Percentiles rank a stretch among this genome's conserved stretches.
phyloP scores from a whole-genome alignment of 768 basidiomycete genomes.

The Melanogaster broomeanus region DNA sequence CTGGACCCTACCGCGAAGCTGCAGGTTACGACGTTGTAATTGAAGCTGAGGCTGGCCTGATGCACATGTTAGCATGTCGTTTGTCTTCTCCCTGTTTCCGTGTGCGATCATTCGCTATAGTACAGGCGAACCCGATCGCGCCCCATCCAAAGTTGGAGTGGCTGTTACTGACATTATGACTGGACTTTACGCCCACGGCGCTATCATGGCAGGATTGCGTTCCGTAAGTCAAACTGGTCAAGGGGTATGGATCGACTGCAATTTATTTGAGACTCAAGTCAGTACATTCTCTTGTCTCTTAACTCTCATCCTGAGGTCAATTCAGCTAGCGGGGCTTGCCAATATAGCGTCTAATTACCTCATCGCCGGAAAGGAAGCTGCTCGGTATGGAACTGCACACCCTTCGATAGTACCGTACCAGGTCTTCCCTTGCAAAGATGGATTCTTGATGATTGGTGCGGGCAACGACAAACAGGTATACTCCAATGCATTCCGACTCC shows the following conservation, averaged over 20 bases:
- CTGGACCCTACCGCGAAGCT: constrained; percentile 80
- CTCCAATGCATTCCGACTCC: constrained; percentile 1
- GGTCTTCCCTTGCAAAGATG: constrained; percentile 84
- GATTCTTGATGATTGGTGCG: constrained; percentile 91
- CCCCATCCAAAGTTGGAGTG: constrained; percentile 93
- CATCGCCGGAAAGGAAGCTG: constrained; percentile 79
- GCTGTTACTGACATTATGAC: constrained; percentile 90
- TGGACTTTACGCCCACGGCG: constrained; percentile 88
- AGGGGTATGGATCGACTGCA: constrained; percentile 91
- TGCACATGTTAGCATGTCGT: constrained; percentile 75
- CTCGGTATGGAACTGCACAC: constrained; percentile 89
- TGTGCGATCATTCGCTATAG: constrained; percentile 37
- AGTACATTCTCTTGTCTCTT: constrained; percentile 9
- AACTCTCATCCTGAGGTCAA: constrained; percentile 1
- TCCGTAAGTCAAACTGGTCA: constrained; percentile 82
- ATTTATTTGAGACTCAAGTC: constrained; percentile 90
- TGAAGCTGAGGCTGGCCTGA: constrained; percentile 89
- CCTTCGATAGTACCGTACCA: constrained; percentile 95
- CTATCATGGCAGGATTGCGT: constrained; percentile 87
- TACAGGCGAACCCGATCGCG: constrained; percentile 85
- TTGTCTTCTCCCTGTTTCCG: constrained; percentile 9
- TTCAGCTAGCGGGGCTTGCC: constrained; percentile 83
- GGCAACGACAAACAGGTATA: constrained; percentile 84
- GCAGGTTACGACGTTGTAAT: constrained; percentile 90
- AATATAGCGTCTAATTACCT: constrained; percentile 95